Percentiles rank a stretch among this genome's conserved stretches.
phyloP scores from a whole-genome alignment of 2,329 filamentous ascomycete genomes.

The Aureobasidium zeae region DNA sequence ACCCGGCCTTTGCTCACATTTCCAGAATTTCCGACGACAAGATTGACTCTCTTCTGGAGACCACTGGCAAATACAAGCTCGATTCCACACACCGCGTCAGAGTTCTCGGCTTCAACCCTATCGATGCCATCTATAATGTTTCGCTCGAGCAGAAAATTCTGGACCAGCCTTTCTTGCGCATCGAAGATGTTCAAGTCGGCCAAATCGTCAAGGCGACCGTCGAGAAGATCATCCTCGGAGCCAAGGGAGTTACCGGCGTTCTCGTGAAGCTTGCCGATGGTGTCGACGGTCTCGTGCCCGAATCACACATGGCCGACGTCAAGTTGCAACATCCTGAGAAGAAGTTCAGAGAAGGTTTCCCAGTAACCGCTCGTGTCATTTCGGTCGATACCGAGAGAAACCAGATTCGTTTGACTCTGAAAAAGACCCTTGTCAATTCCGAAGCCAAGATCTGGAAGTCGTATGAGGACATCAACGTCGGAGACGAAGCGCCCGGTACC shows the following conservation, averaged over 20 bases:
- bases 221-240: constrained; percentile 72
- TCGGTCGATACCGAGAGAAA: constrained; percentile 67
- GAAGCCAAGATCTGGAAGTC: constrained; percentile 70
- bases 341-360: constrained; percentile 82
- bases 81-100: constrained; percentile 72
- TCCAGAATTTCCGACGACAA: constrained; percentile 86
- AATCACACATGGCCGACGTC: constrained; percentile 81
- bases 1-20: constrained; percentile 88
- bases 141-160: constrained; percentile 76
- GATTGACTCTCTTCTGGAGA: constrained; percentile 69
- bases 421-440: constrained; percentile 89
- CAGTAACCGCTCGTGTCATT: constrained; percentile 76
- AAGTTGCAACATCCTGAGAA: constrained; percentile 86
- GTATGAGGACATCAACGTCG: constrained; percentile 63
- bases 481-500: constrained; percentile 74
- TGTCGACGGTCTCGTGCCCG: constrained; percentile 79
- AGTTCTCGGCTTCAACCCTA: constrained; percentile 73
- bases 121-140: constrained; percentile 78
- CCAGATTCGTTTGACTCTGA: constrained; percentile 78
- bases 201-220: constrained; percentile 72
- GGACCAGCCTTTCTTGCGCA: constrained; percentile 79
- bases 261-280: constrained; percentile 78
- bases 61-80: constrained; percentile 66
- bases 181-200: constrained; percentile 81
- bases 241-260: constrained; percentile 68